Evolutionary conservation across 2,329 filamentous ascomycete species (phyloP).

Genomic region (Apiospora hydei): DNA sequence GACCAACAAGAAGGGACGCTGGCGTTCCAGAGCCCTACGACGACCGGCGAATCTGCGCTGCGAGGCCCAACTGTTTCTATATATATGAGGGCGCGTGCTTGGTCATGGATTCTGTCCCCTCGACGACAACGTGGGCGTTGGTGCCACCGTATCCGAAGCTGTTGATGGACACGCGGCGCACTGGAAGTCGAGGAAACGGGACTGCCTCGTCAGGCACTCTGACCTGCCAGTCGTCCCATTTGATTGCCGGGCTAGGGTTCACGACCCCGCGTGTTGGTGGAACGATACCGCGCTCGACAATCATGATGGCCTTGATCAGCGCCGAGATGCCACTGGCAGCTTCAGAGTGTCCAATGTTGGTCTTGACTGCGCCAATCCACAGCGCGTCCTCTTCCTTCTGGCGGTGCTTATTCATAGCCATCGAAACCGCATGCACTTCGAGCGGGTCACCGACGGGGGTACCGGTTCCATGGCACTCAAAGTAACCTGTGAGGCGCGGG

Average conservation of each 20-base stretch:
- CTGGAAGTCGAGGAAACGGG: not conserved
- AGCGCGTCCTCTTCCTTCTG: conserved; percentile 27
- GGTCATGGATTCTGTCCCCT: conserved; percentile 1
- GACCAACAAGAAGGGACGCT: not conserved
- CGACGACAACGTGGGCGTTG: conserved; percentile 29
- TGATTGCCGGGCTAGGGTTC: not conserved
- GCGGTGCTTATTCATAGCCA: conserved; percentile 15
- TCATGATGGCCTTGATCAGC: not conserved
- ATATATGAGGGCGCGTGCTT: too few relatives aligned
- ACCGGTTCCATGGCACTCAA: conserved; percentile 38
- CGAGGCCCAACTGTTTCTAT: too few relatives aligned
- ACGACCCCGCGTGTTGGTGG: not conserved
- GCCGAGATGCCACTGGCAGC: not conserved
- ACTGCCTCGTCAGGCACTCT: not conserved
- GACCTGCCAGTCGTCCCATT: not conserved
- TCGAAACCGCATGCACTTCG: conserved; percentile 29
- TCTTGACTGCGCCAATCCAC: conserved; percentile 30
- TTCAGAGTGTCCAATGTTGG: conserved; percentile 26
- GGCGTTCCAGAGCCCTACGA: fast-evolving
- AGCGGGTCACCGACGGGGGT: conserved; percentile 38
- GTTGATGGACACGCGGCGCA: not conserved
- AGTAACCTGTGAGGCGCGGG: conserved; percentile 32
- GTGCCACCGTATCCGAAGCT: conserved; percentile 27
- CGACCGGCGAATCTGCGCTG: too few relatives aligned
- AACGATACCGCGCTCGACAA: not conserved